Evolutionary conservation across 805 yeast genomes (phyloP).

Genomic region (Candida michaelii): DNA sequence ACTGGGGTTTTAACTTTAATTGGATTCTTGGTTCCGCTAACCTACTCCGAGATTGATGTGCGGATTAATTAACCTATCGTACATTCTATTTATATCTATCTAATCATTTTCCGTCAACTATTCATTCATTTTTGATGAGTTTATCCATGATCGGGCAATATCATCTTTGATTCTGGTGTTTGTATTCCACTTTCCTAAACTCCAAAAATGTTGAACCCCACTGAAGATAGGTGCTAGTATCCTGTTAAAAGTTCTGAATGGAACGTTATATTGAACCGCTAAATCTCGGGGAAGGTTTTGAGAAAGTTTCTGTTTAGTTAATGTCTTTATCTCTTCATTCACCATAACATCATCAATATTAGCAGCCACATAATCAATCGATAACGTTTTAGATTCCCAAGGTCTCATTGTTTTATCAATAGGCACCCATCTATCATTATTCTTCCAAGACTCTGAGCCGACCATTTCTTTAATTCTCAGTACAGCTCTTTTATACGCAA

Average conservation of each 20-base stretch:
- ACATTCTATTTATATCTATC: background rate
- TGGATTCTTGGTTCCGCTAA: too few relatives aligned
- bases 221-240: slow-evolving; percentile 24
- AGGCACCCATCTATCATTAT: slow-evolving; percentile 53
- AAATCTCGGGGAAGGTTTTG: slow-evolving; percentile 25
- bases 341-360: background rate
- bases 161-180: slow-evolving; percentile 52
- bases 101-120: background rate
- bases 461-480: slow-evolving; percentile 64
- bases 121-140: slow-evolving; percentile 2
- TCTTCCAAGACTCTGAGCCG: slow-evolving; percentile 52
- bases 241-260: slow-evolving; percentile 24
- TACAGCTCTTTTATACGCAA: slow-evolving; percentile 71
- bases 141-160: slow-evolving; percentile 57
- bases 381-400: slow-evolving; percentile 43
- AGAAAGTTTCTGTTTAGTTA: slow-evolving; percentile 13
- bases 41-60: background rate
- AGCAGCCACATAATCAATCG: background rate
- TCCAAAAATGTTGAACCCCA: slow-evolving; percentile 57
- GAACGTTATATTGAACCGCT: slow-evolving; percentile 19
- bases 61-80: too few relatives aligned
- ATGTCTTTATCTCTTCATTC: slow-evolving; percentile 12
- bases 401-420: slow-evolving; percentile 51
- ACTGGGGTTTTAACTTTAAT: too few relatives aligned
- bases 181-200: slow-evolving; percentile 59